Base-by-base conservation (phyloP, 495 filamentous ascomycete species). In the Elaphomyces granulatus region DNA sequence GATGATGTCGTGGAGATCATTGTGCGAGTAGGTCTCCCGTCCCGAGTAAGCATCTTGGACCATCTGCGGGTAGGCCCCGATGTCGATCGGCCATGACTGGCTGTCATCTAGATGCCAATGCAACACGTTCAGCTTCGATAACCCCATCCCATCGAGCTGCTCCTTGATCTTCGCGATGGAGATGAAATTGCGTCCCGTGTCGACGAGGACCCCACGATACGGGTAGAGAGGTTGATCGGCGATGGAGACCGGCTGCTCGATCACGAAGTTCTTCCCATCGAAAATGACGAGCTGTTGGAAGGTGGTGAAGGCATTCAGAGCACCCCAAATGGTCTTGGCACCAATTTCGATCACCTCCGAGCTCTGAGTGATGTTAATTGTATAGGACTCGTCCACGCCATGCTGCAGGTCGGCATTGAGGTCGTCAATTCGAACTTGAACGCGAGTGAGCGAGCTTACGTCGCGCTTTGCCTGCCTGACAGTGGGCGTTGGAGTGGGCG, bases 241-340 rank as follows among this genome's bases (percentile, higher is more conserved):
- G 44, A 71, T 70, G 15, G 46, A 42, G 17, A 71, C 67, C 0
- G 66, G 62, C 44, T 71, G 63, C 48, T 71, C 67, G 30, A 71
- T 55, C 3, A 67, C 52, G 38, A 74, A 44, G 8, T 63, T 64
- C 8, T 58, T 41, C 10, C 61, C 59, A 16, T 70, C 56, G 0
- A 58, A 63, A 45, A 71, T 71, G 37, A 74, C 54, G 10, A 74
- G 44, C 45, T 74, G 70, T 42, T 67, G 64, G 20, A 74, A 50
- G 8, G 72, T 77, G n/a, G 70, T 74, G 43, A 77, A 71, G 10
- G 71, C 72, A 49, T 73, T 70, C 6, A 77, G 50, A n/a, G 66
- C 68, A 20, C 71, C 72, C 61, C 68, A 68, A 41, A 63, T 54
- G 0, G 71, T 71, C 38, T 67, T 45, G 17, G 70, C 54, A 2